Evolutionary conservation across 257 asterid species (phyloP), one percentile per base, ranked within the genome.

Genomic region (Solanum boliviense): DNA sequence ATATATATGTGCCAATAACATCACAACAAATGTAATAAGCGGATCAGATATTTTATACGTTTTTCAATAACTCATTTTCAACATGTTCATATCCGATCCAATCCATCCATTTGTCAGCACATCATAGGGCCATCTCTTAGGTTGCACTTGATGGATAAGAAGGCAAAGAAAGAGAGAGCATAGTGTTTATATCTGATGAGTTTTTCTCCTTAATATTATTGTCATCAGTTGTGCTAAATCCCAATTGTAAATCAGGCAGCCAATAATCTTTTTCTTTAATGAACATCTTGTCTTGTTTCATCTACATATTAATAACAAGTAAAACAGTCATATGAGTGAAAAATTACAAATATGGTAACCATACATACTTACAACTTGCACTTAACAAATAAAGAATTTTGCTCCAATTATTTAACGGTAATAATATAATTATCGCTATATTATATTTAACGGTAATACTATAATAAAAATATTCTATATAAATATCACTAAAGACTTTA

Each of bases 141-240:
- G 67, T 79, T 79, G 67, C 67, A 79, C 39, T 79, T 79, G 67
- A 44, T 27, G 85, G 44, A 79, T 44, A 79, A 79, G 67, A 79
- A 44, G 67, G 85, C 67, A 93, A 85, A 46, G 97, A 93, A 35
- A 96, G 97, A 76, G 99, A 96, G 86, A 96, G 98, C 94, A 91
- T 91, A 9, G 99, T 96, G 92, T 91, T 92, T 38, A 93, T 92
- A 72, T 93, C 94, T 86, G 92, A 74, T 78, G 62, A 35, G 29
- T 68, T 68, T 60, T 76, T 67, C 87, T 90, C 93, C 46, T 91
- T 88, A 7, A 29, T 87, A 87, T 72, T 84, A 73, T 52, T 90
- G 89, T 91, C 91, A 25, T 87, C 27, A 31, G 88, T 70, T 31
- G 79, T 91, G 88, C 94, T 94, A 87, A 94, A 90, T 68, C 94